Evolutionary conservation across 768 basidiomycete genomes (phyloP), one percentile per base, ranked within the genome.

Genomic region (Naganishia onofrii): DNA sequence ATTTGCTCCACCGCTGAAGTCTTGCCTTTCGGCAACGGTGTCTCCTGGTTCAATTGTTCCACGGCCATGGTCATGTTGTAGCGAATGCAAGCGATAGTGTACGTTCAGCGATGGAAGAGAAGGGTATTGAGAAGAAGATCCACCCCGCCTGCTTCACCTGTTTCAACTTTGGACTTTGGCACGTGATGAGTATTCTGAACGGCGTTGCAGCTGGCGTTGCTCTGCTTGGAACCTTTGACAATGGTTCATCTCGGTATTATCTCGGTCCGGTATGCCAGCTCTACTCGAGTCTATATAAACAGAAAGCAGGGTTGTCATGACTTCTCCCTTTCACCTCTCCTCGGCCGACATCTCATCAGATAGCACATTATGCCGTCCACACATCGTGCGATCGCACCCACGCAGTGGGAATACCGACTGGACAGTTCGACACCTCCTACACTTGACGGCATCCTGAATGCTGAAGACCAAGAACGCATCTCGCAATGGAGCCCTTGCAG

Each of bases 1-100:
- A 80, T 70, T 66, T 77, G 73, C 51, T 76, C 74, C 10, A 38
- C 57, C 32, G 32, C 32, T 23, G 29, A 13, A 19, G 31, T 12
- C 23, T 15, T 58, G 32, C 31, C 34, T 13, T 58, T 38, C 19
- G 32, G 28, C 23, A 36, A 10, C 19, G 32, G 32, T 31, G 57
- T 38, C 15, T 38, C 32, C 23, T 58, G 57, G 15, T 58, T 31
- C 19, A 58, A 3, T 31, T 58, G 57, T 34, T 32, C 34, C 4
- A 38, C 34, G 10, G 57, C 34, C 57, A n/a, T 58, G 6, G 57
- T 58, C 57, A 38, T 58, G 38, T 3, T 56, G 55, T 21, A 19
- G 19, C n/a, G n/a, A n/a, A 19, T 23, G 34, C 15, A n/a, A 36
- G 57, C 2, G 29, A 54, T 23, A 26, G 26, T 4, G 28, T n/a